Conservation (phyloP, 2,329 filamentous ascomycete genomes). For the Clarireedia hainanense region DNA sequence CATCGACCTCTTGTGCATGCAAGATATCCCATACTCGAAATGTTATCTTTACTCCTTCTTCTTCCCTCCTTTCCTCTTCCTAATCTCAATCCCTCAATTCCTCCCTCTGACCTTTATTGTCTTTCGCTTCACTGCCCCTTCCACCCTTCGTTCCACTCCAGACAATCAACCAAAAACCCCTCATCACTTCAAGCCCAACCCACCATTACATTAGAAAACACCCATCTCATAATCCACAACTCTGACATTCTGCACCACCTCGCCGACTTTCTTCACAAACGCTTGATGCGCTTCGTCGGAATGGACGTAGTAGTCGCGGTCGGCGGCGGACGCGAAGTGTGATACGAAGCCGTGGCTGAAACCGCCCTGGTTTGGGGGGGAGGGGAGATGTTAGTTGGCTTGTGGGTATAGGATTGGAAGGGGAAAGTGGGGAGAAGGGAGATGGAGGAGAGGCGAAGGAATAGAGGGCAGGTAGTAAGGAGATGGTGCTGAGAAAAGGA, state of each 20-base stretch:
- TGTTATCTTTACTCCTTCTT: neutral
- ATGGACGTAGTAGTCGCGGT: constrained; percentile 61
- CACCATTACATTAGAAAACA: constrained; percentile 33
- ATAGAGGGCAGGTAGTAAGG: neutral
- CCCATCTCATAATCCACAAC: constrained; percentile 55
- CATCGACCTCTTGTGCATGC: too few species aligned
- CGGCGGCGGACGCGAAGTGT: constrained; percentile 55
- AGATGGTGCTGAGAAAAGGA: too few species aligned
- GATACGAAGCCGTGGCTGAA: constrained; percentile 63
- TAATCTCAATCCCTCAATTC: neutral
- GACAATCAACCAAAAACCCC: too few species aligned
- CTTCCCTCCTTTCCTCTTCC: neutral
- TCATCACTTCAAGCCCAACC: neutral
- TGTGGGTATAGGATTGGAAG: too few species aligned
- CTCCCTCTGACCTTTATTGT: neutral
- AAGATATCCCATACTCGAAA: too few species aligned
- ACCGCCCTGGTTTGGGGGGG: constrained; percentile 38
- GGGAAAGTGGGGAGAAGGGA: neutral
- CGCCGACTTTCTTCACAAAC: constrained; percentile 46
- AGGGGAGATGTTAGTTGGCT: neutral
- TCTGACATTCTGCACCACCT: constrained; percentile 43
- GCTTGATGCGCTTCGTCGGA: constrained; percentile 55
- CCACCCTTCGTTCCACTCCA: neutral
- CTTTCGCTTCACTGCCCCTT: neutral
- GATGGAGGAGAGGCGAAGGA: neutral